Conservation (phyloP, 495 filamentous ascomycete species). For the Rostrohypoxylon terebratum region DNA sequence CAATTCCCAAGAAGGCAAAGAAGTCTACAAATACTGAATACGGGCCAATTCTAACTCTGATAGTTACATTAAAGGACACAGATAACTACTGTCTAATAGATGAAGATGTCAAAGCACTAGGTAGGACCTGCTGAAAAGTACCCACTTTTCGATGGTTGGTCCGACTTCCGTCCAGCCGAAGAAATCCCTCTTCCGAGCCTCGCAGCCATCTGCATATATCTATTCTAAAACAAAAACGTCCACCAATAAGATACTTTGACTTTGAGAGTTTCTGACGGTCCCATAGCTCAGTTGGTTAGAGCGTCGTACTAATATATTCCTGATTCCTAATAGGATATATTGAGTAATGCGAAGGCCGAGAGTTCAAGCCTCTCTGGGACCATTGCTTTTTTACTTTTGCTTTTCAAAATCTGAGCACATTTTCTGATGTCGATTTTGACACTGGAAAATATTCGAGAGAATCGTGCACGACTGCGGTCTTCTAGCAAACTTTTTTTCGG, state of each 20-base stretch:
- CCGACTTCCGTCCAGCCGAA: not conserved
- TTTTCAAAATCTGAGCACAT: too few species aligned
- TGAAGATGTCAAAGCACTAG: too few species aligned
- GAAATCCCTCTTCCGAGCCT: not conserved
- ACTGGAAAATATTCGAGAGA: not conserved
- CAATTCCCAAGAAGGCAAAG: too few species aligned
- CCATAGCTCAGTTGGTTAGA: constrained; percentile 42
- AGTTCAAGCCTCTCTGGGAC: constrained; percentile 38
- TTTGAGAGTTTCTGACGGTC: not conserved
- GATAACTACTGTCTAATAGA: not conserved
- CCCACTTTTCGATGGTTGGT: not conserved
- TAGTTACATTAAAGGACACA: not conserved
- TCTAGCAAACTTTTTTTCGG: not conserved
- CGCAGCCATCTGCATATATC: not conserved
- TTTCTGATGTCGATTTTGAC: not conserved
- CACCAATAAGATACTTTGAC: not conserved
- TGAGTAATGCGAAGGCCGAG: constrained; percentile 35
- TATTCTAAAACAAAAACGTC: too few species aligned
- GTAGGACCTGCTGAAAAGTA: not conserved
- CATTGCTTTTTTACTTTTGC: not conserved
- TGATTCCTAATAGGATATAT: not conserved
- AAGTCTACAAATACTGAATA: not conserved
- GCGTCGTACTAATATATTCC: constrained; percentile 36
- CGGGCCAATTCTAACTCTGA: too few species aligned
- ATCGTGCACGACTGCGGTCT: not conserved